Evolutionary conservation across 306 rosid species (phyloP).

Genomic region (Pterocarpus macrocarpus): DNA sequence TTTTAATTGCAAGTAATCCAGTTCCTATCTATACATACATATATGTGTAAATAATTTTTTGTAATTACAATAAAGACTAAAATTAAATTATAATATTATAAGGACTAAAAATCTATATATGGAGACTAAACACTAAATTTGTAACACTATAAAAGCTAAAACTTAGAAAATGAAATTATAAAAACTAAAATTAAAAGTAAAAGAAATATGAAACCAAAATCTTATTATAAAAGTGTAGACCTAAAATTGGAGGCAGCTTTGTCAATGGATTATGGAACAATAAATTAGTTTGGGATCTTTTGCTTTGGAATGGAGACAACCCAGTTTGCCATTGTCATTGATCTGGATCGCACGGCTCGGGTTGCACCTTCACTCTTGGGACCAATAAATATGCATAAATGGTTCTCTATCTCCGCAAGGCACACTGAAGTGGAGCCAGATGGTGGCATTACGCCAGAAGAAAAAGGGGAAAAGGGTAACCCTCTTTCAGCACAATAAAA

Average conservation of each 20-base stretch:
- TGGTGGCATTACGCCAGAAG: neutral
- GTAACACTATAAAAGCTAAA: too few relatives aligned
- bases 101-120: too few relatives aligned
- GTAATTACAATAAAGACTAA: too few relatives aligned
- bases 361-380: neutral
- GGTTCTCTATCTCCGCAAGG: neutral
- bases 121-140: too few relatives aligned
- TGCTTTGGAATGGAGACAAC: neutral
- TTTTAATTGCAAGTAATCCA: too few relatives aligned
- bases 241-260: neutral
- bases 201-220: neutral
- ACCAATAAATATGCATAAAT: neutral
- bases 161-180: too few relatives aligned
- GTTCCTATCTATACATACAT: too few relatives aligned
- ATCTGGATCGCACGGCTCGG: slow-evolving; percentile 1
- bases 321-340: neutral
- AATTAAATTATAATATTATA: too few relatives aligned
- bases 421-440: neutral
- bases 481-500: neutral
- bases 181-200: too few relatives aligned
- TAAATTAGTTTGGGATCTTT: neutral
- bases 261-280: neutral
- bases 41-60: too few relatives aligned
- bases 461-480: neutral
- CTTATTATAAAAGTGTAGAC: neutral